Conservation (phyloP, 768 basidiomycete species). For the Butyriboletus loyo region DNA sequence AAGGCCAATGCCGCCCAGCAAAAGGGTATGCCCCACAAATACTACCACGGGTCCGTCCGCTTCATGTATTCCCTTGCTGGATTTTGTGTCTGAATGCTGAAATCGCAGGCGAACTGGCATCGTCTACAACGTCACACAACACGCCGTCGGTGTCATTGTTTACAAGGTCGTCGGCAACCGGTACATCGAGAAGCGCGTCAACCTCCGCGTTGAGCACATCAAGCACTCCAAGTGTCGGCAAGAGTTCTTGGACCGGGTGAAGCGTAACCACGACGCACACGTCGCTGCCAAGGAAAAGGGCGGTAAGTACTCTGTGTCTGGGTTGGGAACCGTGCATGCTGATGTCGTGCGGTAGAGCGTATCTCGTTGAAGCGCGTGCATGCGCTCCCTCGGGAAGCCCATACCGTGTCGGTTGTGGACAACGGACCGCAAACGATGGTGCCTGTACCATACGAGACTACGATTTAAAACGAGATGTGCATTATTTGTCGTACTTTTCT, state of each 20-base stretch:
- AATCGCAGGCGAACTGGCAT: slow-evolving; percentile 87
- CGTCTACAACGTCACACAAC: slow-evolving; percentile 95
- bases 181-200: slow-evolving; percentile 99
- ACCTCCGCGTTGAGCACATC: slow-evolving; percentile 95
- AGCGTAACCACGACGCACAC: slow-evolving; percentile 83
- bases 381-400: slow-evolving; percentile 75
- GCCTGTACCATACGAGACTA: slow-evolving; percentile 94
- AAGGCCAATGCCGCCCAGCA: slow-evolving; percentile 99
- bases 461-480: slow-evolving; percentile 58
- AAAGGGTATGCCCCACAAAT: slow-evolving; percentile 99
- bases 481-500: slow-evolving; percentile 6
- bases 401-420: slow-evolving; percentile 63
- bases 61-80: not conserved
- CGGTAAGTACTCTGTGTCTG: slow-evolving; percentile 44
- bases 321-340: not conserved
- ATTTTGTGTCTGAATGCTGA: not conserved
- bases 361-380: slow-evolving; percentile 85
- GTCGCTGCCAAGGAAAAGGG: slow-evolving; percentile 87
- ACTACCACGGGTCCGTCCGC: slow-evolving; percentile 84
- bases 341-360: slow-evolving; percentile 49
- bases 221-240: slow-evolving; percentile 96
- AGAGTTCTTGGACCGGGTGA: slow-evolving; percentile 96
- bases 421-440: slow-evolving; percentile 92
- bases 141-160: slow-evolving; percentile 93
- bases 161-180: slow-evolving; percentile 99